A percentile compares a stretch with the other conserved stretches of the same genome.
Evolutionary conservation across 495 filamentous ascomycete genomes (phyloP).

Genomic region (Neurospora tetrasperma): DNA sequence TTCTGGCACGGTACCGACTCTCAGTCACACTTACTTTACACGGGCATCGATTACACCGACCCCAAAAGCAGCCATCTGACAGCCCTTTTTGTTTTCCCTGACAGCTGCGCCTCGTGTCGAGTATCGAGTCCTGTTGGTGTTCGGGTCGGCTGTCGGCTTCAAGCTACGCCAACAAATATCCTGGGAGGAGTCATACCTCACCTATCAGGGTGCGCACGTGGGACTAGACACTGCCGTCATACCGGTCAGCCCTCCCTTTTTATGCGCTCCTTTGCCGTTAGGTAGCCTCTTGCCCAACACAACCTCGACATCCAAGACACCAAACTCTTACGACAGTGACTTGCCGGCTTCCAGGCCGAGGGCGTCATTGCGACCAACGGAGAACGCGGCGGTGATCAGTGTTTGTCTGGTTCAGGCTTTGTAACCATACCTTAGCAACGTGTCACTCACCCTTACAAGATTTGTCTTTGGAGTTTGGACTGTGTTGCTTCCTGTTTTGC

Average conservation of each 20-base stretch:
- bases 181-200: background rate
- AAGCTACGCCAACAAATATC: background rate
- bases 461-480: background rate
- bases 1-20: background rate
- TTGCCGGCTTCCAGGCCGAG: background rate
- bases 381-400: background rate
- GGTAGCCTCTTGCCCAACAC: background rate
- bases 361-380: background rate
- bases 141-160: background rate
- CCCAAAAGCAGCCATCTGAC: background rate
- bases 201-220: background rate
- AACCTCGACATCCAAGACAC: background rate
- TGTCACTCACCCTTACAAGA: background rate
- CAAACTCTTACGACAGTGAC: background rate
- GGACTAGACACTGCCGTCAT: background rate
- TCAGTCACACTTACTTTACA: background rate
- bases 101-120: background rate
- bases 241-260: background rate
- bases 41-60: background rate
- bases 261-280: background rate
- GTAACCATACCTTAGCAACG: background rate
- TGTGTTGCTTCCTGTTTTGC: background rate
- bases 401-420: background rate
- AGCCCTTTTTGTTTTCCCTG: background rate
- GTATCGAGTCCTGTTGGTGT: background rate